A percentile compares a stretch with the other conserved stretches of the same genome.
Evolutionary conservation across 2,329 filamentous ascomycete genomes (phyloP).

Genomic region (Whalleya microplaca): DNA sequence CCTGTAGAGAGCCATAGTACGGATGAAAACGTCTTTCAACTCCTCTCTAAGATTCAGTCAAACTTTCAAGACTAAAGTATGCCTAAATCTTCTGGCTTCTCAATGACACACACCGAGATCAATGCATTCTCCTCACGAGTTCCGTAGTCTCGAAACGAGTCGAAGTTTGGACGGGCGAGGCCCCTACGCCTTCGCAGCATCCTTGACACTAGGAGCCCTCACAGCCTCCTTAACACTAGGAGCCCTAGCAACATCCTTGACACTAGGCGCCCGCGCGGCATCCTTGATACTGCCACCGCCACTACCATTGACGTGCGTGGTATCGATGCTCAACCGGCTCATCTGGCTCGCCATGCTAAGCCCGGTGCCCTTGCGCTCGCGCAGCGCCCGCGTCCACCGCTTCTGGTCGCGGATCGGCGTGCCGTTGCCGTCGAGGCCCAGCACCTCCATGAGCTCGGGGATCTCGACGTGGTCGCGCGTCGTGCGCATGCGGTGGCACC

Average conservation of each 20-base stretch:
- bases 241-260: not conserved
- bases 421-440: constrained; percentile 56
- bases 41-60: too few species aligned
- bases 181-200: constrained; percentile 2
- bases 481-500: constrained; percentile 82
- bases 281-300: constrained; percentile 3
- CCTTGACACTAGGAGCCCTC: constrained; percentile 3
- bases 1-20: not conserved
- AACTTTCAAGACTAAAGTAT: too few species aligned
- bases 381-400: constrained; percentile 51
- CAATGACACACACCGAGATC: too few species aligned
- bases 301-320: constrained; percentile 10
- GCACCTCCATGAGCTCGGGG: constrained; percentile 63
- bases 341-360: constrained; percentile 55
- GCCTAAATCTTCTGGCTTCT: too few species aligned
- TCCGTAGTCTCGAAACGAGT: not conserved
- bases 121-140: too few species aligned
- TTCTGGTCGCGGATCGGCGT: constrained; percentile 43
- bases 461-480: constrained; percentile 80
- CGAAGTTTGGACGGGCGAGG: not conserved
- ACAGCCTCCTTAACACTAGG: not conserved
- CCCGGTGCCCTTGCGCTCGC: constrained; percentile 57
- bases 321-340: constrained; percentile 45
- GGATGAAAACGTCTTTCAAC: too few species aligned
- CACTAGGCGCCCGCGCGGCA: too few species aligned